Percentiles rank a stretch among this genome's conserved stretches.
Evolutionary conservation across 768 basidiomycete genomes (phyloP).

Genomic region (Boletellus ananas): DNA sequence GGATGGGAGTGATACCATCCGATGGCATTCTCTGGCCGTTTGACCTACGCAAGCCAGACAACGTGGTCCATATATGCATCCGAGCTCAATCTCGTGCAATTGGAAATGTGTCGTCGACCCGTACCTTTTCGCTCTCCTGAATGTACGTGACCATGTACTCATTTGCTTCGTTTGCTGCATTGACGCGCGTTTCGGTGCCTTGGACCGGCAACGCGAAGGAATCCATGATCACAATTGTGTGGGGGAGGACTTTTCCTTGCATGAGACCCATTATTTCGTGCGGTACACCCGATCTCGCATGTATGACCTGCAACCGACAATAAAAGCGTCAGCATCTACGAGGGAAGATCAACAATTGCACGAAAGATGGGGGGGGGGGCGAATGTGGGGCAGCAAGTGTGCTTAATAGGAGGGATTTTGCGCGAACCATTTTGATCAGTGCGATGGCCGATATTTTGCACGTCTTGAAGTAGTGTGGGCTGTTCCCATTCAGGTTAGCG

Average conservation of each 20-base stretch:
- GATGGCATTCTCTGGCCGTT: conserved; percentile 79
- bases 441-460: conserved; percentile 96
- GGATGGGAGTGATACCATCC: conserved; percentile 99
- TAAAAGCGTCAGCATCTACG: not conserved
- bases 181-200: conserved; percentile 97
- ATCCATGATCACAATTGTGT: conserved; percentile 84
- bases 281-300: conserved; percentile 93
- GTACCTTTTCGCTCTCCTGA: conserved; percentile 73
- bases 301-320: conserved; percentile 71
- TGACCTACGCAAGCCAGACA: conserved; percentile 49
- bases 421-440: conserved; percentile 85
- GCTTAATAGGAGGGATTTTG: not conserved
- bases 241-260: conserved; percentile 90
- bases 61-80: not conserved
- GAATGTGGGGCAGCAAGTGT: no score
- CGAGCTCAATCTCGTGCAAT: not conserved
- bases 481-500: conserved; percentile 25
- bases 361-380: no score
- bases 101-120: conserved; percentile 4
- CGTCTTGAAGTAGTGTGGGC: conserved; percentile 78
- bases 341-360: no score
- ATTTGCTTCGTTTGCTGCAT: conserved; percentile 91
- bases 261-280: conserved; percentile 99
- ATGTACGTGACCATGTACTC: conserved; percentile 99
- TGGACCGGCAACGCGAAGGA: conserved; percentile 96